Conservation (phyloP, 2,329 filamentous ascomycete species). For the Diaporthe vaccinii region DNA sequence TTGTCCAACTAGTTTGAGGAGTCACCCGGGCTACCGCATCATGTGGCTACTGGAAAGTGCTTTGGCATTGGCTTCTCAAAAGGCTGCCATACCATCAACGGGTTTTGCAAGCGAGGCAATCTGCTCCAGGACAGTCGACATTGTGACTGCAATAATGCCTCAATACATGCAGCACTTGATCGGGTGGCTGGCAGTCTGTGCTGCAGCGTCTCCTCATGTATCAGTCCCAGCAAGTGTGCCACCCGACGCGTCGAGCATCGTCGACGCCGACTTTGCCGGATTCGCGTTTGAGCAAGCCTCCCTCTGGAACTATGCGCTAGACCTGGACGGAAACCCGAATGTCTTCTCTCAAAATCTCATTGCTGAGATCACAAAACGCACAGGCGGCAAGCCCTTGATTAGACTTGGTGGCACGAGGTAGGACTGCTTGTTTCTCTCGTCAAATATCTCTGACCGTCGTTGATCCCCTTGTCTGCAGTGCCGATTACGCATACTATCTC, state of each 20-base stretch:
- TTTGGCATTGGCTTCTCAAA: neutral
- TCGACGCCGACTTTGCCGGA: constrained; percentile 47
- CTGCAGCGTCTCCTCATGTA: constrained; percentile 35
- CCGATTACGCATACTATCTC: constrained; percentile 53
- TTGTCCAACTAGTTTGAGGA: constrained; percentile 21
- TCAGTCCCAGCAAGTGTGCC: constrained; percentile 37
- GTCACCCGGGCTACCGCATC: constrained; percentile 32
- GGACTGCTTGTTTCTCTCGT: neutral
- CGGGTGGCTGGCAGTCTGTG: constrained; percentile 31
- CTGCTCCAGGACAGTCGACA: constrained; percentile 2
- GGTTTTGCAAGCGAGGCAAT: neutral
- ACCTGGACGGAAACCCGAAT: constrained; percentile 50
- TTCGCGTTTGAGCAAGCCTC: constrained; percentile 53
- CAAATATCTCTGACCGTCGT: neutral
- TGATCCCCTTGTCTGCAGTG: constrained; percentile 40
- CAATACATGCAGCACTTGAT: constrained; percentile 38
- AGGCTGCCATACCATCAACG: neutral
- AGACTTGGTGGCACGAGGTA: constrained; percentile 51
- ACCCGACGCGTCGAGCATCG: constrained; percentile 34
- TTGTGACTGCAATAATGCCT: constrained; percentile 24
- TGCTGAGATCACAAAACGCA: constrained; percentile 50
- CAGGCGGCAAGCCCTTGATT: constrained; percentile 52
- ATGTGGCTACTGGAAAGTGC: constrained; percentile 31
- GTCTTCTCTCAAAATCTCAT: constrained; percentile 53
- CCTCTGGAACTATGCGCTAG: constrained; percentile 51